Conservation (phyloP, 306 rosid genomes). For the Malus domestica region DNA sequence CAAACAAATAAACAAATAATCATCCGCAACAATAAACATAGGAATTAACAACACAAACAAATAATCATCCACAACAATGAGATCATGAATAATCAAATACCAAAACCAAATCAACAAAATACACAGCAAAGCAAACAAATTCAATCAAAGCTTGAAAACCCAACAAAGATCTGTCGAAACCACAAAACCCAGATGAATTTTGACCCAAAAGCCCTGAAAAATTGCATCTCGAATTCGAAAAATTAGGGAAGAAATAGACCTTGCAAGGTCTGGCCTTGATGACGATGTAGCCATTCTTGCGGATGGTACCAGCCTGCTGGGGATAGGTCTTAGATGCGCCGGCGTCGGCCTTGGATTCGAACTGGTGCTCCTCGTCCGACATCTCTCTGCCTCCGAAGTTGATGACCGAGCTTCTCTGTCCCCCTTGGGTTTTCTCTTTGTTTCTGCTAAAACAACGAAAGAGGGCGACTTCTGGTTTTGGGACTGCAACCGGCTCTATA, state of each 20-base stretch:
- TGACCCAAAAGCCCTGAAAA: not conserved
- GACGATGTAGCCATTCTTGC: slow-evolving; percentile 64
- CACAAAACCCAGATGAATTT: not conserved
- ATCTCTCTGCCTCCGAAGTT: slow-evolving; percentile 8
- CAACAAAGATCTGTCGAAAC: not conserved
- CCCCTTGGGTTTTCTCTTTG: not conserved
- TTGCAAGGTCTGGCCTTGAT: slow-evolving; percentile 67
- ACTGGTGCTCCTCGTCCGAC: slow-evolving; percentile 77
- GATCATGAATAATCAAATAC: not conserved
- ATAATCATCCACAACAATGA: no score
- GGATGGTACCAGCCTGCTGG: slow-evolving; percentile 65
- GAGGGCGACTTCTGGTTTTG: not conserved
- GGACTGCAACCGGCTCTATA: not conserved
- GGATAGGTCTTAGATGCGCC: slow-evolving; percentile 71
- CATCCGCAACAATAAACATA: no score
- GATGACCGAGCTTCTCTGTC: not conserved
- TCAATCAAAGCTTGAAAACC: not conserved
- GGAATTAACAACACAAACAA: not conserved
- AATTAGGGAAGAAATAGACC: slow-evolving; percentile 12
- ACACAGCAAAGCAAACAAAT: not conserved
- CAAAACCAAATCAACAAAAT: not conserved
- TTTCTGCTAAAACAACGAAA: not conserved
- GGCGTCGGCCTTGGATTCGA: slow-evolving; percentile 59
- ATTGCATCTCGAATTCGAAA: not conserved
- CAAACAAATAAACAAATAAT: not conserved